Base-by-base conservation (phyloP, 768 basidiomycete species). In the Podaxis sp. region DNA sequence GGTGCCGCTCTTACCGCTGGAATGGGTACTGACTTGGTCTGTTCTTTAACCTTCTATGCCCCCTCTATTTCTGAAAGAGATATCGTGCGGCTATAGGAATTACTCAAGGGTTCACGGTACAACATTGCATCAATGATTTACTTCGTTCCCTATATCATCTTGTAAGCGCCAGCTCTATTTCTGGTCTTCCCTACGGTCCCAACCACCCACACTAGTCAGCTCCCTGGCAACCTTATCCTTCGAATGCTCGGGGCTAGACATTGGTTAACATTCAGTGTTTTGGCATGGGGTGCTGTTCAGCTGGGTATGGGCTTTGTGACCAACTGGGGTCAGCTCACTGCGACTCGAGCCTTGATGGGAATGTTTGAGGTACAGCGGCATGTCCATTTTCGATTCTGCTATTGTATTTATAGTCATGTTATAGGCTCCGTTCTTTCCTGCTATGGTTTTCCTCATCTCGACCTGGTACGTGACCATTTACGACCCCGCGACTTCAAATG, bases 381-480 rank as follows among this genome's bases (percentile, higher is more conserved):
- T 27, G 21, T 9, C 38, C 11, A 21, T 38, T 16, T 23, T 14
- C 32, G 4, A n/a, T 27, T 16, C 1, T 25, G 21, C 2, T 51
- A 5, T n/a, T 38, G 38, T 35, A 27, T 13, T 50, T 27, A 56
- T 23, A n/a, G 9, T 47, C 21, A 32, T 5, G 6, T 46, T 10
- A n/a, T 40, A 77, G 80, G 76, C 79, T 4, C 73, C 76, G 10
- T 79, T 79, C 63, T 80, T 78, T 68, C 79, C 81, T 16, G 73
- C 75, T 7, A 70, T 81, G 62, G 64, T 80, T 9, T 81, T 76
- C 65, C 71, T 82, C 55, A 76, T 81, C 44, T 76, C 79, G 3
- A 78, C 78, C 36, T 81, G 81, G 80, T 77, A 65, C 56, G 66
- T 27, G 14, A 37, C 10, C 11, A 27, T 40, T 32, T 6, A 25